These are phyloP conservation scores for Babesia bigemina DNA, from an alignment of 169 alveolate genomes.

Conservation along the genomic window DNA sequence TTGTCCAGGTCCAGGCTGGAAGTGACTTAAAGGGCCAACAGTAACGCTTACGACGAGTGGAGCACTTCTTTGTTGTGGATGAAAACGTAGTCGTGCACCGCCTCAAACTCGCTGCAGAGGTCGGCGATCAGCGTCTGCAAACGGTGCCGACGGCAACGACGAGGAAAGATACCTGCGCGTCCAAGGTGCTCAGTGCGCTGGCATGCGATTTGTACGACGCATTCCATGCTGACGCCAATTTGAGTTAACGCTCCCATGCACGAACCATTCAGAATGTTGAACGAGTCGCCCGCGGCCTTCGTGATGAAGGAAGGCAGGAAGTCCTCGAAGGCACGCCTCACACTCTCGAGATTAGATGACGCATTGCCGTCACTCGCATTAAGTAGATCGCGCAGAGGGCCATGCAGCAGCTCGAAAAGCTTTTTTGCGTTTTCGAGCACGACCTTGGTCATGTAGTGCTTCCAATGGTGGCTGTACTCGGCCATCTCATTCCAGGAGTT, in stretches of 20 bases:
- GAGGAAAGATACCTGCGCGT: constrained; percentile 43
- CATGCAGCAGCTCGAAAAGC: constrained; percentile 56
- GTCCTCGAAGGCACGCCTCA: constrained; percentile 31
- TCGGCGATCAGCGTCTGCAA: constrained; percentile 53
- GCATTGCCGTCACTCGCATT: not conserved
- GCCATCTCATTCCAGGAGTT: constrained; percentile 31
- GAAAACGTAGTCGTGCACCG: constrained; percentile 32
- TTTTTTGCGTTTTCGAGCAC: constrained; percentile 45
- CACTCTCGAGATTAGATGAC: constrained; percentile 14
- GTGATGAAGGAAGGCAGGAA: constrained; percentile 49
- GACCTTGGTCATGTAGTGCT: constrained; percentile 43
- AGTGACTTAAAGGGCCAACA: not conserved
- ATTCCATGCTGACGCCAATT: constrained; percentile 23
- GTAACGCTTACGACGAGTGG: constrained; percentile 38
- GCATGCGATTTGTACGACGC: constrained; percentile 18
- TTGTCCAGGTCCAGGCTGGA: constrained; percentile 41
- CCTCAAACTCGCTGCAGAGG: constrained; percentile 32
- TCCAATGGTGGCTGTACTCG: constrained; percentile 63
- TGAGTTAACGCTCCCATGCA: not conserved
- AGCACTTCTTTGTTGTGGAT: constrained; percentile 48
- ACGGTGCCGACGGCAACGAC: too few relatives aligned
- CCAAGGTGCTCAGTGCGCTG: constrained; percentile 32
- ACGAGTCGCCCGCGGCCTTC: constrained; percentile 22
- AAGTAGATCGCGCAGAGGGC: constrained; percentile 28
- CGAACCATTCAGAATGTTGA: constrained; percentile 49